These are phyloP conservation scores for Paspalum notatum DNA, from an alignment of 176 grass and related monocot species.

Conservation along the genomic window DNA sequence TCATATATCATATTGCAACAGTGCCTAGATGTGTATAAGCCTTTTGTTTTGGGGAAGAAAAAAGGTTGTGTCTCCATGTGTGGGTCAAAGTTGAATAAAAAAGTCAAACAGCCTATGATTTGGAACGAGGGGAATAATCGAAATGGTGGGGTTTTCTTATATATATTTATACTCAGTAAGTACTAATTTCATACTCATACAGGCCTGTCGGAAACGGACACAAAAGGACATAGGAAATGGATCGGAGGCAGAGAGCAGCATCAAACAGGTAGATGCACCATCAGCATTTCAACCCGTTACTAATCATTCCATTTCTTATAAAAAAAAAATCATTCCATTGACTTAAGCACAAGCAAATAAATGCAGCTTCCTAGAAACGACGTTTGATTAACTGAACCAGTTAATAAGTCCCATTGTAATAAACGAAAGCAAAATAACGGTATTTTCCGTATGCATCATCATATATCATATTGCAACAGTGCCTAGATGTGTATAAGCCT, in stretches of 20 bases:
- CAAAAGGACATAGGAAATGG: background rate
- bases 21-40: background rate
- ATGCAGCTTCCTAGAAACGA: background rate
- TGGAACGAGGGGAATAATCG: no score
- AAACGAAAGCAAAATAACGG: no score
- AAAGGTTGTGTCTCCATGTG: background rate
- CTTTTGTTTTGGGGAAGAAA: background rate
- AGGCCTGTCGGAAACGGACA: background rate
- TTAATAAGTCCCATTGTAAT: no score
- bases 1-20: background rate
- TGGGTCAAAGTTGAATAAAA: no score
- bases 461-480: background rate
- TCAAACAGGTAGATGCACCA: background rate
- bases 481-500: background rate
- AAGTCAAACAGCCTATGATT: no score
- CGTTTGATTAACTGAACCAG: no score
- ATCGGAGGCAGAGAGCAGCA: background rate
- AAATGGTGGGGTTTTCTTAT: no score
- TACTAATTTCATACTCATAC: background rate
- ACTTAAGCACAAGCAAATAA: background rate
- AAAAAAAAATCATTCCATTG: no score
- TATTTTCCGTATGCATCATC: no score
- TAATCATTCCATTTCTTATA: no score
- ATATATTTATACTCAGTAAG: no score
- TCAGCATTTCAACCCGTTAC: background rate